Evolutionary conservation across 495 filamentous ascomycete genomes (phyloP).

Genomic region (Aspergillus conjunctus): DNA sequence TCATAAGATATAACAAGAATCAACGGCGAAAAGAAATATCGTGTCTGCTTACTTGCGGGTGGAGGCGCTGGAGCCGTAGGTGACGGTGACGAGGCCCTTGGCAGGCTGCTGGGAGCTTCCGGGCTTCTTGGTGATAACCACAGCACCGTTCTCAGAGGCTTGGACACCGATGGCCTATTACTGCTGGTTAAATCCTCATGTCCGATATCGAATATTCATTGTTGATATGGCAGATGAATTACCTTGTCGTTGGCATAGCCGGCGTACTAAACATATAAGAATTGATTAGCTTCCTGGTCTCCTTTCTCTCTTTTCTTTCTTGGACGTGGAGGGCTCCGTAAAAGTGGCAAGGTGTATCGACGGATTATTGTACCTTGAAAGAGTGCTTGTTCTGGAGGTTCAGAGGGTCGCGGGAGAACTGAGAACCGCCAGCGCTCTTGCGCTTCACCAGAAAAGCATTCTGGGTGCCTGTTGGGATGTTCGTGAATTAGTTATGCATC

Average conservation of each 20-base stretch:
- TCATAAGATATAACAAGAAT: background rate
- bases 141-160: slow-evolving; percentile 66
- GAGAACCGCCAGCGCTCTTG: slow-evolving; percentile 69
- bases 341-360: background rate
- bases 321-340: background rate
- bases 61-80: slow-evolving; percentile 67
- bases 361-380: slow-evolving; percentile 68
- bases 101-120: slow-evolving; percentile 66
- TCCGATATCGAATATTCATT: slow-evolving; percentile 18
- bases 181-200: slow-evolving; percentile 16
- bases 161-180: slow-evolving; percentile 79
- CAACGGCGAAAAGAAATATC: background rate
- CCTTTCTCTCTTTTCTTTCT: background rate
- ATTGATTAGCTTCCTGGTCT: background rate
- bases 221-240: slow-evolving; percentile 33
- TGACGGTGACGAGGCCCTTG: slow-evolving; percentile 61
- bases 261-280: slow-evolving; percentile 62
- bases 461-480: slow-evolving; percentile 61
- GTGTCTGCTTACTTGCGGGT: slow-evolving; percentile 70
- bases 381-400: slow-evolving; percentile 88
- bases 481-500: slow-evolving; percentile 24
- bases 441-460: slow-evolving; percentile 91
- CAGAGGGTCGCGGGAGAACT: slow-evolving; percentile 90
- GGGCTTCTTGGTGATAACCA: slow-evolving; percentile 81
- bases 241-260: slow-evolving; percentile 95